Evolutionary conservation across 1,284 basidiomycete species (phyloP).

Genomic region (Malassezia sympodialis): DNA sequence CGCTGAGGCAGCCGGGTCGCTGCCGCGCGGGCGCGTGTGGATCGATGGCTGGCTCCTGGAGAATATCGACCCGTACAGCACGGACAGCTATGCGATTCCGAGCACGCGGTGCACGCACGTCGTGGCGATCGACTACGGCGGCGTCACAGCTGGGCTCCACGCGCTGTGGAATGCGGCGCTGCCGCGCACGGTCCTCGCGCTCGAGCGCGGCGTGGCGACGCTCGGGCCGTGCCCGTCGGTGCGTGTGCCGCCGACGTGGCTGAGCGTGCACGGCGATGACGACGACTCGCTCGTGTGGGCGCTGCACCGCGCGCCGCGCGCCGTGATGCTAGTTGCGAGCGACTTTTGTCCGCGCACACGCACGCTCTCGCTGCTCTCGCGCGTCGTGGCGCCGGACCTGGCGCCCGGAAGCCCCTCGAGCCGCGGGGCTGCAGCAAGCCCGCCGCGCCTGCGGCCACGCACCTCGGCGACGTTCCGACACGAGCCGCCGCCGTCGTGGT

Average conservation of each 20-base stretch:
- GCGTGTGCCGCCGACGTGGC: constrained; percentile 29
- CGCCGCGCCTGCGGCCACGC: constrained; percentile 4
- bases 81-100: constrained; percentile 87
- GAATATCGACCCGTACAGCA: constrained; percentile 90
- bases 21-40: constrained; percentile 72
- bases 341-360: constrained; percentile 6
- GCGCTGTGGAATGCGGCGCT: constrained; percentile 66
- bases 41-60: constrained; percentile 94
- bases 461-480: constrained; percentile 17
- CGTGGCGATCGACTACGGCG: constrained; percentile 77
- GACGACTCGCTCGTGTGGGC: constrained; percentile 16
- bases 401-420: not conserved
- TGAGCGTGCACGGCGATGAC: constrained; percentile 41
- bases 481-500: constrained; percentile 18
- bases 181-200: constrained; percentile 36
- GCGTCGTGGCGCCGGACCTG: not conserved
- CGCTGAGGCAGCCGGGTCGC: constrained; percentile 16
- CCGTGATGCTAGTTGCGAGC: not conserved
- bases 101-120: constrained; percentile 83
- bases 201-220: constrained; percentile 46
- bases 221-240: constrained; percentile 40
- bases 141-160: constrained; percentile 77
- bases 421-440: not conserved
- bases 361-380: not conserved
- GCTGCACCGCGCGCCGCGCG: constrained; percentile 3